Evolutionary conservation across 208 protist species (phyloP).

Genomic region (Leishmania arabica): DNA sequence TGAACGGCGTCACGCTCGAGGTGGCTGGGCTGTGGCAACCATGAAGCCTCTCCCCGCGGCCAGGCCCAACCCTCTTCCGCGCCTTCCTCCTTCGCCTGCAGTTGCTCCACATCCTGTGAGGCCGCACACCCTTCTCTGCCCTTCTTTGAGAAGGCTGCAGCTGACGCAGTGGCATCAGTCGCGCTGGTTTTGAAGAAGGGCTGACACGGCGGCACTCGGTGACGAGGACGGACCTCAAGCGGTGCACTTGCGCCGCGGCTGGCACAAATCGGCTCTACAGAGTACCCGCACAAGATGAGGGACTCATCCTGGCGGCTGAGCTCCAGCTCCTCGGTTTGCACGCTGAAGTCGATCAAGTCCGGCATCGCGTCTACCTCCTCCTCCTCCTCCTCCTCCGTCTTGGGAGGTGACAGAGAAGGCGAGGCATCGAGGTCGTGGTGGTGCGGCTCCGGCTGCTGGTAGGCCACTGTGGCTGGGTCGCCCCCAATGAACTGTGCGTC

Average conservation of each 20-base stretch:
- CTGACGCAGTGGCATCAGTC: not conserved
- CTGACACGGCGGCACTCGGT: not conserved
- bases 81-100: not conserved
- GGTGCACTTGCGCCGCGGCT: not conserved
- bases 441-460: not conserved
- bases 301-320: conserved; percentile 17
- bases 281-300: conserved; percentile 27
- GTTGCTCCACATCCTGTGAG: not conserved
- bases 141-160: not conserved
- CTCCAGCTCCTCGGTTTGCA: conserved; percentile 24
- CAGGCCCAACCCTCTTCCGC: not conserved
- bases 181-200: not conserved
- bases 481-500: not conserved
- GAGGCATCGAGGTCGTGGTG: not conserved
- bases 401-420: not conserved
- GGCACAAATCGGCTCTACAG: conserved; percentile 21
- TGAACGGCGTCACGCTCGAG: not conserved
- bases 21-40: not conserved
- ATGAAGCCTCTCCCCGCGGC: not conserved
- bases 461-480: not conserved
- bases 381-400: not conserved
- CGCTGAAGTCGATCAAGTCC: conserved; percentile 30
- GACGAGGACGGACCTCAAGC: not conserved
- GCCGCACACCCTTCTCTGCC: not conserved
- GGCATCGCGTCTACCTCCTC: not conserved